Evolutionary conservation across 352 stramenopile genomes (phyloP).

Genomic region (Pythium volutum): DNA sequence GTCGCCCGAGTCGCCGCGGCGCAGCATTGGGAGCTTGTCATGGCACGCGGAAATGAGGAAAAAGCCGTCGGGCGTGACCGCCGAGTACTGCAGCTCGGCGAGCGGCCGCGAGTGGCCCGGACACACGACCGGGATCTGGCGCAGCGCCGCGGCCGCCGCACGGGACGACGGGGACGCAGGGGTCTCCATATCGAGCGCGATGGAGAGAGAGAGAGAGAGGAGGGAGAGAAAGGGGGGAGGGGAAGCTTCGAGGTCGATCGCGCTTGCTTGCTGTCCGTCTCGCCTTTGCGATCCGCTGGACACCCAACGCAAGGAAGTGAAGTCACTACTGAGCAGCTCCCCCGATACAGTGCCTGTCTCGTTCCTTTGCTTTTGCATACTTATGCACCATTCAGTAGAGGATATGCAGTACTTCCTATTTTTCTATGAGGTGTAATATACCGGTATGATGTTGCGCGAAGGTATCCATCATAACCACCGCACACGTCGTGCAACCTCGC

Average conservation of each 20-base stretch:
- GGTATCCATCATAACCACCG: no score
- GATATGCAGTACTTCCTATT: no score
- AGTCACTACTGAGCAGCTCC: slow-evolving; percentile 24
- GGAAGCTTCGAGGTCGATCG: neutral
- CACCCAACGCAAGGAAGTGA: neutral
- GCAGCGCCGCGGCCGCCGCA: slow-evolving; percentile 32
- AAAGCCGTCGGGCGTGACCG: slow-evolving; percentile 41
- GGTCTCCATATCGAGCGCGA: slow-evolving; percentile 14
- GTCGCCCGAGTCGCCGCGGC: slow-evolving; percentile 74
- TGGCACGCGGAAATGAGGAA: slow-evolving; percentile 84
- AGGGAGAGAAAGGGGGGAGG: neutral
- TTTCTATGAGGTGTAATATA: no score
- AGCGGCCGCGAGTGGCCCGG: slow-evolving; percentile 80
- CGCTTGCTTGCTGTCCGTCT: neutral
- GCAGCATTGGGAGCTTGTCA: slow-evolving; percentile 89
- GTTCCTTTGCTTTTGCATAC: slow-evolving; percentile 3
- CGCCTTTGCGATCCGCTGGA: slow-evolving; percentile 22
- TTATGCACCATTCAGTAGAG: neutral
- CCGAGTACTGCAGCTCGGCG: slow-evolving; percentile 74
- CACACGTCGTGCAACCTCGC: no score
- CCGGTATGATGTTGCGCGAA: no score
- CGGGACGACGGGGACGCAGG: slow-evolving; percentile 44
- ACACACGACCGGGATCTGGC: slow-evolving; percentile 87
- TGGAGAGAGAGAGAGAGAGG: neutral
- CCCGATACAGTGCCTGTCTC: slow-evolving; percentile 8